These are phyloP conservation scores for Colletotrichum viniferum DNA, from an alignment of 2,329 filamentous ascomycete species.

Conservation along the genomic window DNA sequence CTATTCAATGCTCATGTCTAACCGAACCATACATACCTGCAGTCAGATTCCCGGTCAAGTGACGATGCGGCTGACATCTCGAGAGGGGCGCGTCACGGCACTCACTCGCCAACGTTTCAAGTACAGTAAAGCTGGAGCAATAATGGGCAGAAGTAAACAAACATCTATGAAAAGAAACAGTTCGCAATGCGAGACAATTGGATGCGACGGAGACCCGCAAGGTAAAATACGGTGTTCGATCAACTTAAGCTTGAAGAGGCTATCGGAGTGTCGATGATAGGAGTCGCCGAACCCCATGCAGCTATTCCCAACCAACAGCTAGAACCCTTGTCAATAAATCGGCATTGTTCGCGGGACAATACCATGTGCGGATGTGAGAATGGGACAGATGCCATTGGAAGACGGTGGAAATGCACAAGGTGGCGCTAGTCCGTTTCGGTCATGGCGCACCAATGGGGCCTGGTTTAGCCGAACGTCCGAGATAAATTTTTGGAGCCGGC, in stretches of 20 bases:
- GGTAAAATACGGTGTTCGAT: not conserved
- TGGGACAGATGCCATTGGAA: slow-evolving; percentile 38
- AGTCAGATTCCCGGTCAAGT: not conserved
- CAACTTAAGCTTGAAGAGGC: not conserved
- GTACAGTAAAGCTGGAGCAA: not conserved
- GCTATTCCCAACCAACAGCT: not conserved
- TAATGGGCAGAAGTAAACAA: not conserved
- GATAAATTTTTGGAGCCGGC: slow-evolving; percentile 44
- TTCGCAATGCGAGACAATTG: not conserved
- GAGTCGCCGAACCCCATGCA: not conserved
- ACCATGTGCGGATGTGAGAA: slow-evolving; percentile 21
- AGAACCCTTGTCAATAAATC: not conserved
- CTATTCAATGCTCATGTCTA: not conserved
- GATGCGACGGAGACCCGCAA: not conserved
- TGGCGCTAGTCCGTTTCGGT: slow-evolving; percentile 32
- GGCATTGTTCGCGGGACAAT: not conserved
- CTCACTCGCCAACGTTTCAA: not conserved
- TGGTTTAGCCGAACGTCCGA: slow-evolving; percentile 45
- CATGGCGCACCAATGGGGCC: slow-evolving; percentile 35
- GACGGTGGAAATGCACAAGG: slow-evolving; percentile 35
- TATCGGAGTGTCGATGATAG: not conserved
- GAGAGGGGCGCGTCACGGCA: not conserved
- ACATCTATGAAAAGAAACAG: not conserved
- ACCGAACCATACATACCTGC: not conserved
- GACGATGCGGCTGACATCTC: not conserved